phyloP scores from a whole-genome alignment of 176 grass and related monocot genomes.

The Cymbopogon citratus region DNA sequence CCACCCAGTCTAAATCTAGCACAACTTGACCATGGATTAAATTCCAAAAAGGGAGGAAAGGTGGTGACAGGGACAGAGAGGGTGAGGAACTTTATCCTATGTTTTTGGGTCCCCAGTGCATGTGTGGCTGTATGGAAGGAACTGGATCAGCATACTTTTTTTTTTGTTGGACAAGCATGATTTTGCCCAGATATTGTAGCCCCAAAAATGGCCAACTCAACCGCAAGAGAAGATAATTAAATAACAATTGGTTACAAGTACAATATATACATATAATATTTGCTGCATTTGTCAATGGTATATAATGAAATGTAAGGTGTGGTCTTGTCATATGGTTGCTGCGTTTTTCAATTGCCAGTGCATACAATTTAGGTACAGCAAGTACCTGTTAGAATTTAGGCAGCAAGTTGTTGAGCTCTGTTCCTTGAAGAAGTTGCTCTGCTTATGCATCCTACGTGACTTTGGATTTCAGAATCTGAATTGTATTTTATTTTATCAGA shows the following conservation, averaged over 20 bases:
- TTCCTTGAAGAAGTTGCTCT: constrained; percentile 20
- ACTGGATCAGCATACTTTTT: constrained; percentile 26
- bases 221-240: constrained; percentile 3
- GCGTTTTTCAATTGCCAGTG: background rate
- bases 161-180: constrained; percentile 14
- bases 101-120: constrained; percentile 21
- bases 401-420: constrained; percentile 16
- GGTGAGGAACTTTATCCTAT: constrained; percentile 21
- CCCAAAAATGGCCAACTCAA: background rate
- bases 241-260: background rate
- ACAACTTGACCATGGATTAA: constrained; percentile 26
- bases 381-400: constrained; percentile 30
- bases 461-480: background rate
- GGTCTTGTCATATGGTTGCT: constrained; percentile 3
- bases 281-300: background rate
- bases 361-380: constrained; percentile 8
- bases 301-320: background rate
- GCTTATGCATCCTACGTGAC: constrained; percentile 26
- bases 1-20: constrained; percentile 16
- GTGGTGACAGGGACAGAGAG: constrained; percentile 12
- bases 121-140: constrained; percentile 32
- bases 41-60: constrained; percentile 28
- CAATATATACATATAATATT: background rate
- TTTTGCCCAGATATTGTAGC: background rate
- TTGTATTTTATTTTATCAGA: background rate